phyloP scores from a whole-genome alignment of 106 monocot genomes.

The Allium fistulosum region DNA sequence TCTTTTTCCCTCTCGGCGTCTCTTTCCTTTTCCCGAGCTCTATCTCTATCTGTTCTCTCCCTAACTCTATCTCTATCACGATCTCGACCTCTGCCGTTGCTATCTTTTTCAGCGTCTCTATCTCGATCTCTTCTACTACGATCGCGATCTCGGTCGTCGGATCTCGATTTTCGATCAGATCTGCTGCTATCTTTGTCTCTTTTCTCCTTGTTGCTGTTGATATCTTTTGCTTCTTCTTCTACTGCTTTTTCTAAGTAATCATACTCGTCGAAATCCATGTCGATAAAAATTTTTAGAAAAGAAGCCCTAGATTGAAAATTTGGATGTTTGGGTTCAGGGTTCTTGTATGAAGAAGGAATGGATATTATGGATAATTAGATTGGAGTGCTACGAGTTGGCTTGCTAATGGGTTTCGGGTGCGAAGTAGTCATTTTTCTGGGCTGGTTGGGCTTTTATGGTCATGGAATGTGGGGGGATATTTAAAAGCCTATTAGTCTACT shows the following conservation, averaged over 20 bases:
- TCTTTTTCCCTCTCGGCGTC: constrained; percentile 7
- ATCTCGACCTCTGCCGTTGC: too few relatives aligned
- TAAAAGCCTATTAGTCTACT: too few relatives aligned
- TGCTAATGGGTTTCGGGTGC: too few relatives aligned
- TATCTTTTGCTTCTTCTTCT: constrained; percentile 10
- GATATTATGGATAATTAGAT: too few relatives aligned
- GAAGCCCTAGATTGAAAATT: constrained; percentile 1
- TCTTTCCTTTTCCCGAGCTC: not conserved
- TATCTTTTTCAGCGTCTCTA: not conserved
- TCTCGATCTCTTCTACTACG: not conserved
- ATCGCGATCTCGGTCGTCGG: constrained; percentile 5
- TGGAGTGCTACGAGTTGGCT: too few relatives aligned
- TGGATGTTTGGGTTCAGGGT: not conserved
- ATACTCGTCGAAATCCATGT: constrained; percentile 36
- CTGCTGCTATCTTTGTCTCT: not conserved
- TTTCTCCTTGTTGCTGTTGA: constrained; percentile 9
- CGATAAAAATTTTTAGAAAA: not conserved
- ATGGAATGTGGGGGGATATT: too few relatives aligned
- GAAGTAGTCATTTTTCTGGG: too few relatives aligned
- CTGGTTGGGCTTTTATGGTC: too few relatives aligned
- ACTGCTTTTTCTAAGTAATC: constrained; percentile 32
- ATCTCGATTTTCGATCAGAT: not conserved
- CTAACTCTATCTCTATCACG: not conserved
- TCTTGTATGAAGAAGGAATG: too few relatives aligned
- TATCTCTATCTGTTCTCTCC: constrained; percentile 1